Conservation (phyloP, 2,329 filamentous ascomycete genomes). For the Lasiodiplodia theobromae region DNA sequence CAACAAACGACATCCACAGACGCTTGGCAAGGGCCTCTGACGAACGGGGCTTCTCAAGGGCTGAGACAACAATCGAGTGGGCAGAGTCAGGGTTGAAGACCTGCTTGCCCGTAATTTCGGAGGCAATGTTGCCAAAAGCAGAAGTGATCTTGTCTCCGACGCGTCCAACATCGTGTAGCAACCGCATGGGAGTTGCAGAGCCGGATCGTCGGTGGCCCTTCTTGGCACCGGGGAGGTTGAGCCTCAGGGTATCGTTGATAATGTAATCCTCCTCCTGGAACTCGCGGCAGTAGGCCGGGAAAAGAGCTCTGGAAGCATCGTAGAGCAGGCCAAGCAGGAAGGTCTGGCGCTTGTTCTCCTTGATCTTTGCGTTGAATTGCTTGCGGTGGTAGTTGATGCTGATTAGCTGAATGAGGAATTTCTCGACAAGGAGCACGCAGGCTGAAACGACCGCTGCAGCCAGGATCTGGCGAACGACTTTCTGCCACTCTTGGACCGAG, state of each 20-base stretch:
- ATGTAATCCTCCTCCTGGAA: conserved; percentile 91
- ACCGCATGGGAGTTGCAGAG: conserved; percentile 76
- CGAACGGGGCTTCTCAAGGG: conserved; percentile 81
- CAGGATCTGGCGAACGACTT: conserved; percentile 68
- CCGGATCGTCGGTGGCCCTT: conserved; percentile 60
- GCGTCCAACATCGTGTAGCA: conserved; percentile 74
- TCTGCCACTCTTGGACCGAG: conserved; percentile 56
- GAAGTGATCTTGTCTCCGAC: conserved; percentile 94
- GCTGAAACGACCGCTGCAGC: conserved; percentile 72
- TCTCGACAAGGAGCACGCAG: conserved; percentile 76
- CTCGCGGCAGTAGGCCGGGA: conserved; percentile 90
- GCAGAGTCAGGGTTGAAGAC: conserved; percentile 92
- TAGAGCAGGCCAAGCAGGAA: conserved; percentile 83
- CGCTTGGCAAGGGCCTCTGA: conserved; percentile 92
- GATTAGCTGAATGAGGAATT: conserved; percentile 80
- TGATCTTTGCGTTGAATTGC: conserved; percentile 82
- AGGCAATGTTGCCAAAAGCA: conserved; percentile 89
- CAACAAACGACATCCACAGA: conserved; percentile 98
- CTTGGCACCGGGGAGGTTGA: conserved; percentile 67
- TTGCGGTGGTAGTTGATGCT: conserved; percentile 86
- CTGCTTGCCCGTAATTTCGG: conserved; percentile 93
- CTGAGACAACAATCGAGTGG: conserved; percentile 87
- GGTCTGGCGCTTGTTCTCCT: conserved; percentile 87
- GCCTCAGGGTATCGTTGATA: conserved; percentile 77
- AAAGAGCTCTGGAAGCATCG: conserved; percentile 85